phyloP scores from a whole-genome alignment of 495 filamentous ascomycete species.

The Parathielavia hyrcaniae region DNA sequence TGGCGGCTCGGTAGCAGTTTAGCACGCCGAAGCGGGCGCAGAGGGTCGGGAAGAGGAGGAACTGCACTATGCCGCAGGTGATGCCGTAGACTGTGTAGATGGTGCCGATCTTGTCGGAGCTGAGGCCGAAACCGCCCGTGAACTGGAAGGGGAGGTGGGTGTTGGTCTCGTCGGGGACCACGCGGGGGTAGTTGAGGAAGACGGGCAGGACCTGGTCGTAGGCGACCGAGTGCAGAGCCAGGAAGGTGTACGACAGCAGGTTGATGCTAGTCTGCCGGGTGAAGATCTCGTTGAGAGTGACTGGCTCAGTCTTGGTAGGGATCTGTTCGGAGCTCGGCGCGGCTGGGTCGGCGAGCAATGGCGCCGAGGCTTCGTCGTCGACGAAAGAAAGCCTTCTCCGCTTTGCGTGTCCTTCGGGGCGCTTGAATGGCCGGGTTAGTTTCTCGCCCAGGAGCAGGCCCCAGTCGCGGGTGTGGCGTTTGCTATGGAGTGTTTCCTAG shows the following conservation, averaged over 20 bases:
- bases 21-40: constrained; percentile 66
- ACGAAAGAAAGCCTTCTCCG: constrained; percentile 39
- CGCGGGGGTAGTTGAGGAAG: constrained; percentile 66
- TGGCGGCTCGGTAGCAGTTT: constrained; percentile 55
- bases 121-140: constrained; percentile 67
- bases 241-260: constrained; percentile 64
- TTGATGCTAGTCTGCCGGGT: constrained; percentile 69
- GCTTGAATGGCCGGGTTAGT: constrained; percentile 35
- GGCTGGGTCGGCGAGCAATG: constrained; percentile 36
- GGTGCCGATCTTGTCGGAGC: constrained; percentile 64
- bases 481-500: constrained; percentile 68
- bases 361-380: constrained; percentile 41
- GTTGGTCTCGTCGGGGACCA: constrained; percentile 44
- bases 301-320: constrained; percentile 24
- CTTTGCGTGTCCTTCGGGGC: constrained; percentile 23
- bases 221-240: constrained; percentile 69
- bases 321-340: constrained; percentile 13
- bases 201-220: constrained; percentile 78
- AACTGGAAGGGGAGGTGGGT: constrained; percentile 71
- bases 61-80: constrained; percentile 66
- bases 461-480: constrained; percentile 58
- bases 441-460: constrained; percentile 60
- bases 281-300: constrained; percentile 62
- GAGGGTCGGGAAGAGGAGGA: constrained; percentile 66
- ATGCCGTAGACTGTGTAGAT: constrained; percentile 72